Evolutionary conservation across 78 protist species (phyloP), one percentile per base, ranked within the genome.

Genomic region (Dictyostelium firmibasis): DNA sequence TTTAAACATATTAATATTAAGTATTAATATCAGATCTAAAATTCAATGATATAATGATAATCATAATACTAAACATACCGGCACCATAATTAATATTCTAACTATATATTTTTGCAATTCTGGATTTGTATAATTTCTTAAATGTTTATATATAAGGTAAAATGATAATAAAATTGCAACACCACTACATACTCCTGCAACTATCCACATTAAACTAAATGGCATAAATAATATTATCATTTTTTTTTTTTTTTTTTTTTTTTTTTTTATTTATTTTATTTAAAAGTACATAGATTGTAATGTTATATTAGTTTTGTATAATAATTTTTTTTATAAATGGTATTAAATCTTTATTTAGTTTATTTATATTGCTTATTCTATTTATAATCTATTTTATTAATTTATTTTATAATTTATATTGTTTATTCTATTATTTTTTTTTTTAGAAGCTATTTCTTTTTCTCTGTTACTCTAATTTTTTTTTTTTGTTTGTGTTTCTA

Each of bases 11-110:
- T n/a, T n/a, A n/a, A n/a, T n/a, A n/a, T n/a, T n/a, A n/a, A n/a
- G n/a, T n/a, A n/a, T n/a, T n/a, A n/a, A n/a, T n/a, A n/a, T n/a
- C n/a, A n/a, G n/a, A n/a, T n/a, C n/a, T n/a, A n/a, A n/a, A n/a
- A n/a, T n/a, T n/a, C n/a, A n/a, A n/a, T n/a, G n/a, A n/a, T n/a
- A 53, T 53, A 53, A 16, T 53, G 23, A 53, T 53, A 20, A 53
- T 53, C 0, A 13, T 53, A 20, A 13, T 4, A 20, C 1, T 53
- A 20, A 13, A 60, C 76, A 74, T 76, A 92, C 96, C 18, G 97
- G 97, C 4, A 95, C 86, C 97, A 95, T 87, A 16, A 95, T 53
- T 53, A 95, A 77, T 33, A 95, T 89, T 74, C 97, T 84, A 60
- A 89, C 70, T 33, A 83, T 92, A 86, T 83, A 88, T 41, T 82